Conservation (phyloP, 2,329 filamentous ascomycete species). For the Fusarium austroafricanum region DNA sequence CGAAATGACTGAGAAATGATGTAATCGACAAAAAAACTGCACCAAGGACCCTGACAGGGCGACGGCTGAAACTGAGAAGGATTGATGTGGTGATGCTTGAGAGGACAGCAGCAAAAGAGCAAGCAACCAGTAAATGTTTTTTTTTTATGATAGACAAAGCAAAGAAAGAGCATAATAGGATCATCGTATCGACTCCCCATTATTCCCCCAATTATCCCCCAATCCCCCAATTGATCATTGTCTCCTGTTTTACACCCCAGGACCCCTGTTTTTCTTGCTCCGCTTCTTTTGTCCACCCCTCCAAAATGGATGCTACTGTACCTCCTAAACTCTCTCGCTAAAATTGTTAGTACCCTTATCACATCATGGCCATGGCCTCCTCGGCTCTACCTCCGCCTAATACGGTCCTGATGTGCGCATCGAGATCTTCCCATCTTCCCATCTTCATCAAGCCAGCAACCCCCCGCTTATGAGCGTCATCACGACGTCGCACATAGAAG, state of each 20-base stretch:
- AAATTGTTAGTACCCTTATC: constrained; percentile 32
- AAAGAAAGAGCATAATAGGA: neutral
- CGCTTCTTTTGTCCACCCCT: constrained; percentile 42
- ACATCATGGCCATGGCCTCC: constrained; percentile 28
- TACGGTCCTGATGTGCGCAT: constrained; percentile 33
- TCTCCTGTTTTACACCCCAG: neutral
- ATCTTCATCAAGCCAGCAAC: constrained; percentile 13
- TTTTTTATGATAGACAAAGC: too few species aligned
- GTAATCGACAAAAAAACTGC: constrained; percentile 36
- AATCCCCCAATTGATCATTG: constrained; percentile 18
- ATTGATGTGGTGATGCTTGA: neutral
- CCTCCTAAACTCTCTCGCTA: constrained; percentile 10
- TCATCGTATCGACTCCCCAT: neutral
- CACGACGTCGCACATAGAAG: constrained; percentile 28
- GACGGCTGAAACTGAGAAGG: neutral
- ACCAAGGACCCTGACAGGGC: constrained; percentile 21
- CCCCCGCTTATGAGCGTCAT: constrained; percentile 34
- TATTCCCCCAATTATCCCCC: neutral
- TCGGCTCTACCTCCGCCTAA: constrained; percentile 23
- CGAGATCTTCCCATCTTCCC: constrained; percentile 33
- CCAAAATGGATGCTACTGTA: constrained; percentile 33
- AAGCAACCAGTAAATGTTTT: neutral
- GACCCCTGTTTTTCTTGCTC: constrained; percentile 23
- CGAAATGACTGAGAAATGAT: constrained; percentile 26
- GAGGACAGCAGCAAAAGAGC: neutral